phyloP scores from a whole-genome alignment of 1,139 yeast genomes.

The Yamadazyma trypodendri region DNA sequence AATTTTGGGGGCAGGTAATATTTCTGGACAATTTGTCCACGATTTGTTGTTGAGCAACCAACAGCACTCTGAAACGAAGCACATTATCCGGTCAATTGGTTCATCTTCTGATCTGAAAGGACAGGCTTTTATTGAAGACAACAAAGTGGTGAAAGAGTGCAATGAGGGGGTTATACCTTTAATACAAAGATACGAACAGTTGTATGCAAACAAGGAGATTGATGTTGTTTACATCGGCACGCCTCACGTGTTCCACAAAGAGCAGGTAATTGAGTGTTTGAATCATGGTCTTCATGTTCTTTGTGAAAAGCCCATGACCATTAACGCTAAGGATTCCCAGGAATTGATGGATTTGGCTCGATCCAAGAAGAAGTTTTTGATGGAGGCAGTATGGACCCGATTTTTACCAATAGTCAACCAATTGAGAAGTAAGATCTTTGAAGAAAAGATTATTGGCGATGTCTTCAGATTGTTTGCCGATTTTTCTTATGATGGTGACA shows the following conservation, averaged over 20 bases:
- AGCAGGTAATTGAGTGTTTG: constrained; percentile 49
- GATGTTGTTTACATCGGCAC: constrained; percentile 59
- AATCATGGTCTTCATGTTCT: constrained; percentile 52
- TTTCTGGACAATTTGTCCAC: constrained; percentile 37
- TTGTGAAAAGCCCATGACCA: constrained; percentile 62
- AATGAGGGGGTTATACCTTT: constrained; percentile 11
- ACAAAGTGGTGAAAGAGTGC: constrained; percentile 3
- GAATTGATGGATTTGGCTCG: constrained; percentile 47
- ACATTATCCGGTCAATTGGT: constrained; percentile 33
- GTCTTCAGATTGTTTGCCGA: constrained; percentile 10
- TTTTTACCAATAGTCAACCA: constrained; percentile 52
- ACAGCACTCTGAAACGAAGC: constrained; percentile 20
- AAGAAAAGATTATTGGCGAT: constrained; percentile 35
- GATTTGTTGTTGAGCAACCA: constrained; percentile 33
- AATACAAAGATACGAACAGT: constrained; percentile 28
- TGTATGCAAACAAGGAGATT: constrained; percentile 44
- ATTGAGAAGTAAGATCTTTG: constrained; percentile 40
- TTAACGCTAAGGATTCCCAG: constrained; percentile 47
- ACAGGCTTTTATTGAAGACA: constrained; percentile 19
- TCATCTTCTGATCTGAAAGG: constrained; percentile 29
- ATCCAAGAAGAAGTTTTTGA: constrained; percentile 44
- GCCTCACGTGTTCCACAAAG: constrained; percentile 57
- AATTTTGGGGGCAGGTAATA: constrained; percentile 48
- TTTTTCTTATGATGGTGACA: constrained; percentile 14
- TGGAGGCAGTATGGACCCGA: constrained; percentile 71